Base-by-base conservation (phyloP, 164 flowering plant genomes). In the Houttuynia cordata region DNA sequence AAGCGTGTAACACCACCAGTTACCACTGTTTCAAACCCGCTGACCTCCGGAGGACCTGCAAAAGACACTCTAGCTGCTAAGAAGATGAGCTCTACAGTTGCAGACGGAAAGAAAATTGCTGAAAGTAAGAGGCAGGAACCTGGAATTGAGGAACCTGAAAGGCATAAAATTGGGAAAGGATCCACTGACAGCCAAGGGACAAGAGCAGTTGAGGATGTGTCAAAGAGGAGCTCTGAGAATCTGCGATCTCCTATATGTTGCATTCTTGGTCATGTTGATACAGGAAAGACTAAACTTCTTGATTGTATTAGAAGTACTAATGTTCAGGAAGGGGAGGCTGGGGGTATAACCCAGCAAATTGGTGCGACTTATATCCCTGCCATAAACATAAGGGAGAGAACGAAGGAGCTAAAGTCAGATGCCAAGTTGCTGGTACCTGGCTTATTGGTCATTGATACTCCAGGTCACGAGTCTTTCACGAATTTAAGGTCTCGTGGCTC, bases 241-340 rank as follows among this genome's bases (percentile, higher is more conserved):
- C 87, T 94, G 1, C 91, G 97, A n/a, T 91, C 99, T 24, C 99
- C 99, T 56, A 94, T 94, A 53, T 94, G 99, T 78, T 94, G 99
- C 68, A 91, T 94, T 54, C 87, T 94, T 88, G 99, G 99, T 18
- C 99, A 94, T 74, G 99, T 94, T 62, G 99, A 94, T 74, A 94
- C 99, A 61, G 99, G 97, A 60, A 94, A 94, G 70, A 94, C 99
- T 51, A 94, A 94, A 76, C 79, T 94, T 56, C 80, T 94, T 60
- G 99, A 94, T 79, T 90, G 97, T 73, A 94, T 94, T 21, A 75
- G 99, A 56, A 86, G 99, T 50, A 94, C 97, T 52, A 91, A 94
- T 78, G 99, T 94, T 72, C 99, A 94, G 77, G 97, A 86, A 74
- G 99, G 99, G 63, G 99, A 94, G 75, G 99, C 99, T 62, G 99